Conservation (phyloP, 1,284 basidiomycete species). For the Ganoderma boninense region DNA sequence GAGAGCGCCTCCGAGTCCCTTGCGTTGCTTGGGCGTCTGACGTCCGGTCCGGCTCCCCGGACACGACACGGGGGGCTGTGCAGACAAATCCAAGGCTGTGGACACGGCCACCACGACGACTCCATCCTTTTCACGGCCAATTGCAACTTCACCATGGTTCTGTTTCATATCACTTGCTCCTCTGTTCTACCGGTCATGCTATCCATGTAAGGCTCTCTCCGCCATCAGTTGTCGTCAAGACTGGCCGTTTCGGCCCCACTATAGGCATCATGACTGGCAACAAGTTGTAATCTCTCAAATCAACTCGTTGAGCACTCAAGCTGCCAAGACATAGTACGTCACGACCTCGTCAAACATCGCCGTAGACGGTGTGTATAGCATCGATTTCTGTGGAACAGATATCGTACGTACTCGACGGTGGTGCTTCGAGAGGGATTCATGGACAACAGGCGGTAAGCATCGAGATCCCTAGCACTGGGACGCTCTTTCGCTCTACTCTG, state of each 20-base stretch:
- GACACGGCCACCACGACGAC: no score
- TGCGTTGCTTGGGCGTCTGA: no score
- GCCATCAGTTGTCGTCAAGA: background rate
- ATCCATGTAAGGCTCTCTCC: background rate
- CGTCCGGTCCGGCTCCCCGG: no score
- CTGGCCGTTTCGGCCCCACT: no score
- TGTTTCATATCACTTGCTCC: background rate
- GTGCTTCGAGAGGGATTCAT: background rate
- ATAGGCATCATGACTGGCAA: background rate
- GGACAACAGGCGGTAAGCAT: background rate
- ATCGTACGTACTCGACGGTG: background rate
- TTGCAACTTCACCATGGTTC: background rate
- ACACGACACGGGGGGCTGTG: no score
- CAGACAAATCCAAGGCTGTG: no score
- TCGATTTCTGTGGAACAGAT: background rate
- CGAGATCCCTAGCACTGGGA: background rate
- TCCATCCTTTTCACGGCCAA: no score
- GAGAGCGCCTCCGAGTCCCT: background rate
- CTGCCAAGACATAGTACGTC: background rate
- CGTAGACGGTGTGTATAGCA: background rate
- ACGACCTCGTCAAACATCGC: background rate
- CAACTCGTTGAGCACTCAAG: background rate
- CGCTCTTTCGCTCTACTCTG: background rate
- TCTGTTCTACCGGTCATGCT: background rate
- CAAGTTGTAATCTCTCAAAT: no score